A percentile compares a stretch with the other conserved stretches of the same genome.
These are phyloP conservation scores for Nyctanthes arbortristis DNA, from an alignment of 257 asterid species.

Conservation along the genomic window DNA sequence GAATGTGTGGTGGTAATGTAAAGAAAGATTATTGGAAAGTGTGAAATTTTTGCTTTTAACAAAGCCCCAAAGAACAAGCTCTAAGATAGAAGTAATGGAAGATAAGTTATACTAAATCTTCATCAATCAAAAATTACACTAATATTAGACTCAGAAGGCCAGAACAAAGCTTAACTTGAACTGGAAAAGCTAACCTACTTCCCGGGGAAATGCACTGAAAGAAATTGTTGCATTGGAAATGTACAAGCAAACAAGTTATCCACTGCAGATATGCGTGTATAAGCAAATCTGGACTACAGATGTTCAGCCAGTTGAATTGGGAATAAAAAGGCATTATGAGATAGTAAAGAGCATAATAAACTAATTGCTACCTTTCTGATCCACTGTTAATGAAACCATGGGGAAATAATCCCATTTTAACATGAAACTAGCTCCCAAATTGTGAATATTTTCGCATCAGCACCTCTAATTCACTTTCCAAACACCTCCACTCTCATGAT, in stretches of 20 bases:
- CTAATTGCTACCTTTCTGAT: not conserved
- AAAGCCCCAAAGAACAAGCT: too few relatives aligned
- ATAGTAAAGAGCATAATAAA: not conserved
- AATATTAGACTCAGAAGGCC: not conserved
- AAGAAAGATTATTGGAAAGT: too few relatives aligned
- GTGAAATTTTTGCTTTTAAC: too few relatives aligned
- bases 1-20: too few relatives aligned
- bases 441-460: not conserved
- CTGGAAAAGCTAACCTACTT: too few relatives aligned
- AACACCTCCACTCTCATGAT: not conserved
- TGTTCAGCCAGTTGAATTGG: not conserved
- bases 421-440: not conserved
- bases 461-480: not conserved
- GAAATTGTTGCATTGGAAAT: not conserved
- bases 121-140: not conserved
- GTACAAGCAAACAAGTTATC: not conserved
- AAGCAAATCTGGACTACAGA: not conserved
- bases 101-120: not conserved
- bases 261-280: not conserved
- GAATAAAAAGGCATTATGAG: not conserved
- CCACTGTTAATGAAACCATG: not conserved
- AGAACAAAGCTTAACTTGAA: too few relatives aligned
- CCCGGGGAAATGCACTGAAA: not conserved
- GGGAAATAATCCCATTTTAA: not conserved
- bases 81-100: not conserved